These are phyloP conservation scores for Prorocentrum cordatum DNA, from an alignment of 169 alveolate species.

Conservation along the genomic window DNA sequence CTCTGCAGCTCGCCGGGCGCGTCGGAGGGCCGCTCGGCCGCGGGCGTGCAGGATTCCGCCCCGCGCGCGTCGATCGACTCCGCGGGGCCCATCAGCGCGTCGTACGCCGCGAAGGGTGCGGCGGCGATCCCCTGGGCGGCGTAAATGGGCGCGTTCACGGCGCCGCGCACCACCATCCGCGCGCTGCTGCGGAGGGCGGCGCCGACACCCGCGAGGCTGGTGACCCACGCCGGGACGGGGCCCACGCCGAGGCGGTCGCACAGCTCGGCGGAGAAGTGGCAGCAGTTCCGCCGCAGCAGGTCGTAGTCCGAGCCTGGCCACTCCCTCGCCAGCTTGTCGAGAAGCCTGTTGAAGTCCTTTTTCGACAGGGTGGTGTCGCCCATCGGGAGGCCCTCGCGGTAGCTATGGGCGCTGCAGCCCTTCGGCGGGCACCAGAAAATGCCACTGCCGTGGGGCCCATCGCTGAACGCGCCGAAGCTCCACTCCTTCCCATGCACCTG, in stretches of 20 bases:
- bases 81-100: too few species aligned
- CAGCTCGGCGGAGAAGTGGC: slow-evolving; percentile 30
- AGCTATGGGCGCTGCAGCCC: slow-evolving; percentile 43
- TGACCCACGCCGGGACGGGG: slow-evolving; percentile 49
- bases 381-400: slow-evolving; percentile 44
- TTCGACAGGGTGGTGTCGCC: slow-evolving; percentile 23
- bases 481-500: slow-evolving; percentile 23
- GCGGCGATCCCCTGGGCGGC: too few species aligned
- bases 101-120: too few species aligned
- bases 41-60: too few species aligned
- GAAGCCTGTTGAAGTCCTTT: not conserved
- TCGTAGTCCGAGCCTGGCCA: slow-evolving; percentile 51
- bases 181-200: slow-evolving; percentile 7
- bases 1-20: too few species aligned
- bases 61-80: too few species aligned
- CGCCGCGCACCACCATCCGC: too few species aligned
- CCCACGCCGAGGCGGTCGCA: slow-evolving; percentile 25
- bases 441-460: slow-evolving; percentile 24
- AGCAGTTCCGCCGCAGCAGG: slow-evolving; percentile 52
- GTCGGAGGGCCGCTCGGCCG: too few species aligned
- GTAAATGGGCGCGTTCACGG: too few species aligned
- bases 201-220: slow-evolving; percentile 57
- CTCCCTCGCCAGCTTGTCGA: not conserved
- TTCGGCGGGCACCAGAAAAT: slow-evolving; percentile 18
- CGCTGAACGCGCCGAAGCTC: slow-evolving; percentile 23